Evolutionary conservation across 2,329 filamentous ascomycete species (phyloP).

Genomic region (Talaromyces sp.): DNA sequence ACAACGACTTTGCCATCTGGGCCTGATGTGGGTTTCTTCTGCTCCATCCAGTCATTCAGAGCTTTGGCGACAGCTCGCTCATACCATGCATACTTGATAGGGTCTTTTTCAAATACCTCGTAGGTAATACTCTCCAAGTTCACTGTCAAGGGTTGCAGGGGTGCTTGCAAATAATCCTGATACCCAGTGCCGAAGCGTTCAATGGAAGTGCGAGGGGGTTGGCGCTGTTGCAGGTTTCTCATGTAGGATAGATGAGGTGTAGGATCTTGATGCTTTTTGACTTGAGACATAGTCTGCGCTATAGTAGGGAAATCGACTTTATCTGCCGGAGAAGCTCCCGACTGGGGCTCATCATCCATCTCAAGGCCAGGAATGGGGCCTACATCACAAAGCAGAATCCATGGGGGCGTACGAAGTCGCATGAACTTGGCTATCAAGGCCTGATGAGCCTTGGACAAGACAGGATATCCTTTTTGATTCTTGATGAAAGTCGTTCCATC

Average conservation of each 20-base stretch:
- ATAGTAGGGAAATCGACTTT: conserved; percentile 62
- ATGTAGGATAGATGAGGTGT: conserved; percentile 75
- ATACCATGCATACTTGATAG: conserved; percentile 96
- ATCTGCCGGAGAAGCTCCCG: conserved; percentile 21
- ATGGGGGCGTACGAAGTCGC: conserved; percentile 56
- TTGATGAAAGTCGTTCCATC: conserved; percentile 53
- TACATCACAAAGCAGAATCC: conserved; percentile 59
- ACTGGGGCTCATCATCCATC: conserved; percentile 19
- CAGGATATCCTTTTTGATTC: conserved; percentile 57
- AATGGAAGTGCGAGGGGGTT: conserved; percentile 62
- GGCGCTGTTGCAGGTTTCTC: conserved; percentile 76
- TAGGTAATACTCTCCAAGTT: conserved; percentile 97
- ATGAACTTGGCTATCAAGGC: conserved; percentile 55
- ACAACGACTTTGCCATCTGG: conserved; percentile 71
- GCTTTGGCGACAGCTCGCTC: conserved; percentile 79
- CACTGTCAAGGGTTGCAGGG: conserved; percentile 88
- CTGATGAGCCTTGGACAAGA: conserved; percentile 58
- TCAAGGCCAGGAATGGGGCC: conserved; percentile 52
- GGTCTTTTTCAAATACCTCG: conserved; percentile 97
- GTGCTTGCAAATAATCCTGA: conserved; percentile 94
- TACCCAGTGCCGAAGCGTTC: conserved; percentile 68
- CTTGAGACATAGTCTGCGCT: conserved; percentile 57
- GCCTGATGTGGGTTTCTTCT: conserved; percentile 71
- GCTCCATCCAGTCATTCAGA: conserved; percentile 70
- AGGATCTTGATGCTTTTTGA: conserved; percentile 53